Percentiles rank a stretch among this genome's conserved stretches.
Evolutionary conservation across 257 asterid species (phyloP).

Genomic region (Euphrasia confusa): DNA sequence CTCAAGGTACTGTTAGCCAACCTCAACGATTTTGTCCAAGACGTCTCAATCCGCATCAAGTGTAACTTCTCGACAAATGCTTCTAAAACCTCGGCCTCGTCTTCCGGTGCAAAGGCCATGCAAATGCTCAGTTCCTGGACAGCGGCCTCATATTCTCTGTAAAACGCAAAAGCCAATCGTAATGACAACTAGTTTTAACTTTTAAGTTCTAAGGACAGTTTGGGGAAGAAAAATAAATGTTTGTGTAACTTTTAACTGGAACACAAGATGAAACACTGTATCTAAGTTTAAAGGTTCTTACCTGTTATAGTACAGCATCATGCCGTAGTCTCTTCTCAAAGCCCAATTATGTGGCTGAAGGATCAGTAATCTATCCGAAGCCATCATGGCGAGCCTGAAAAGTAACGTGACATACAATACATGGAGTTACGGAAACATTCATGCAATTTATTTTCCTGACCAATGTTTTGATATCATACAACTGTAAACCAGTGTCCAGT

Average conservation of each 20-base stretch:
- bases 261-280: background rate
- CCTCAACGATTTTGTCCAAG: slow-evolving; percentile 70
- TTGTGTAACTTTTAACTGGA: background rate
- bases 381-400: slow-evolving; percentile 87
- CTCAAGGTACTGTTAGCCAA: slow-evolving; percentile 46
- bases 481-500: background rate
- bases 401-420: slow-evolving; percentile 6
- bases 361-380: slow-evolving; percentile 75
- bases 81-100: slow-evolving; percentile 65
- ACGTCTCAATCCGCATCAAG: slow-evolving; percentile 54
- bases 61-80: slow-evolving; percentile 81
- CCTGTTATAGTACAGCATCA: slow-evolving; percentile 89
- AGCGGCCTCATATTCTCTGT: slow-evolving; percentile 80
- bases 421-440: background rate
- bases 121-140: slow-evolving; percentile 96
- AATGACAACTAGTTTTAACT: background rate
- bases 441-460: background rate
- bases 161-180: background rate
- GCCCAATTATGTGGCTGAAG: slow-evolving; percentile 95
- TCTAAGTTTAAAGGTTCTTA: slow-evolving; percentile 18
- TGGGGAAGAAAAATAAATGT: too few species aligned
- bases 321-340: slow-evolving; percentile 76
- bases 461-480: background rate
- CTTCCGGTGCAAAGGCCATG: slow-evolving; percentile 96
- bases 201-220: background rate